Conservation (phyloP, 768 basidiomycete genomes). For the Russula earlei region DNA sequence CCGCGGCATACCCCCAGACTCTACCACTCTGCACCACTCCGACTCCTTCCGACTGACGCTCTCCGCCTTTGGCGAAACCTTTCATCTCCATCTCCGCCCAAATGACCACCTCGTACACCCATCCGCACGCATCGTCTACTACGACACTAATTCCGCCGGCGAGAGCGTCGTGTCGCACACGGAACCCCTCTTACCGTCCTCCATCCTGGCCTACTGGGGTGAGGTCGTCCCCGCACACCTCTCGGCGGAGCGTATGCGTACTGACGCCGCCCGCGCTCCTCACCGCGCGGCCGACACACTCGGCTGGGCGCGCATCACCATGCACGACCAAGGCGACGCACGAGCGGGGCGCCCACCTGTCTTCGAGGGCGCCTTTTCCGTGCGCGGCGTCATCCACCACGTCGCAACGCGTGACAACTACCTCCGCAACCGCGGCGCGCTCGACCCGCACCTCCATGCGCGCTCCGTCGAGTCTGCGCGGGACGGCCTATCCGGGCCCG, state of each 20-base stretch:
- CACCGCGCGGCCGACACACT: slow-evolving; percentile 37
- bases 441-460: slow-evolving; percentile 35
- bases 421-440: slow-evolving; percentile 44
- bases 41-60: slow-evolving; percentile 66
- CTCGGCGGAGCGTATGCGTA: slow-evolving; percentile 46
- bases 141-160: slow-evolving; percentile 43
- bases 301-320: slow-evolving; percentile 74
- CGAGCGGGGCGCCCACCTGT: slow-evolving; percentile 39
- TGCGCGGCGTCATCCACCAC: slow-evolving; percentile 58
- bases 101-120: slow-evolving; percentile 74
- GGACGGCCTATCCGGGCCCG: slow-evolving; percentile 27
- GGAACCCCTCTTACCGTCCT: slow-evolving; percentile 52
- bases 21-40: slow-evolving; percentile 48
- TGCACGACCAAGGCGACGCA: slow-evolving; percentile 51
- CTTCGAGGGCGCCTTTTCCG: slow-evolving; percentile 71
- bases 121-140: slow-evolving; percentile 62
- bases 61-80: slow-evolving; percentile 54
- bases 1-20: slow-evolving; percentile 26
- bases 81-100: slow-evolving; percentile 66
- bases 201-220: slow-evolving; percentile 62
- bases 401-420: slow-evolving; percentile 65
- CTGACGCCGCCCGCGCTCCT: slow-evolving; percentile 50
- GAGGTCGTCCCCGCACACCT: slow-evolving; percentile 57
- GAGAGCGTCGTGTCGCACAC: slow-evolving; percentile 40
- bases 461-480: too few species aligned